Evolutionary conservation across 768 basidiomycete species (phyloP).

Genomic region (Termitomyces heimii): DNA sequence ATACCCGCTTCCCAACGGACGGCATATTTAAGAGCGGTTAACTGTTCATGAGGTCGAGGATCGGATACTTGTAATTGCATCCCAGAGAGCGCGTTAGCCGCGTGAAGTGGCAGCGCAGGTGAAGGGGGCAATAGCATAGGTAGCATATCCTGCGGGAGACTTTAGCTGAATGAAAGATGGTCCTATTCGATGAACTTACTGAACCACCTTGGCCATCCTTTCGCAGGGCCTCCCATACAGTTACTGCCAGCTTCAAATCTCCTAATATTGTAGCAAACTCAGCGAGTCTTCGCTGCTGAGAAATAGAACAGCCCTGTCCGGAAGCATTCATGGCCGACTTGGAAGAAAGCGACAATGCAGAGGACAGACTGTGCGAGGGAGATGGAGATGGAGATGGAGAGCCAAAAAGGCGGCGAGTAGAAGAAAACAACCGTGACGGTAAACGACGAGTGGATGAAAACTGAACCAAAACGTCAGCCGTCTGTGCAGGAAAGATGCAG

Average conservation of each 20-base stretch:
- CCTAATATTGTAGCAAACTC: slow-evolving; percentile 93
- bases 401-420: slow-evolving; percentile 80
- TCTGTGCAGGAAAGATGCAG: background rate
- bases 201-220: slow-evolving; percentile 88
- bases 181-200: slow-evolving; percentile 35
- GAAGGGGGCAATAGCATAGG: slow-evolving; percentile 69
- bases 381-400: slow-evolving; percentile 46
- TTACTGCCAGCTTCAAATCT: slow-evolving; percentile 78
- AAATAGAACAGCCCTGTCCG: slow-evolving; percentile 15
- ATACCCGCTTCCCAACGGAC: slow-evolving; percentile 78
- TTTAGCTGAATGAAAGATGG: background rate
- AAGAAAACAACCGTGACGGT: slow-evolving; percentile 83
- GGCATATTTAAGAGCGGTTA: slow-evolving; percentile 63
- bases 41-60: slow-evolving; percentile 54
- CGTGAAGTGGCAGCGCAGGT: slow-evolving; percentile 53
- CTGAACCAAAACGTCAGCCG: slow-evolving; percentile 23
- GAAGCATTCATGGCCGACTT: slow-evolving; percentile 30
- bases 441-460: slow-evolving; percentile 72
- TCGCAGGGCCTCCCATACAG: slow-evolving; percentile 80
- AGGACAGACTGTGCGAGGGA: slow-evolving; percentile 29
- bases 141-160: slow-evolving; percentile 62
- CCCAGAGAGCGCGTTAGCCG: slow-evolving; percentile 49
- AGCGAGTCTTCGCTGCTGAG: slow-evolving; percentile 80
- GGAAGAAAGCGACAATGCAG: slow-evolving; percentile 34
- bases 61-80: slow-evolving; percentile 41